Base-by-base conservation (phyloP, 805 yeast genomes). In the Diddensiella santjacobensis region DNA sequence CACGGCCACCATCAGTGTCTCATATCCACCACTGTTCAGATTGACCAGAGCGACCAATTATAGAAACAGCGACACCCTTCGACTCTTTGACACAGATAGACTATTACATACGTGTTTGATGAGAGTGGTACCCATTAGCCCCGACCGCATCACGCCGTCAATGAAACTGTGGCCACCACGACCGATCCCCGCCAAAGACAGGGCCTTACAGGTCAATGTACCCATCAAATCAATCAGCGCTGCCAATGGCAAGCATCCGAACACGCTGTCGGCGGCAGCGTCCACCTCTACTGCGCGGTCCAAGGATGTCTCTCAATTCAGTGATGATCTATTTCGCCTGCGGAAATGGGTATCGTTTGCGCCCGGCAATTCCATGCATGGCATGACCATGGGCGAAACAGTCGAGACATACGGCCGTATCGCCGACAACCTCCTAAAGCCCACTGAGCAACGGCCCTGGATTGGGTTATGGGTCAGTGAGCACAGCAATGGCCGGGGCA, bases 381-480 rank as follows among this genome's bases (percentile, higher is more conserved):
- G 22, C 24, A 37, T 49, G 22, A 45, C 20, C 4, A 46, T 57
- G 50, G 60, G 55, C 35, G 55, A 54, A 26, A 40, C 45, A 3
- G 44, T 51, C 11, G 65, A 61, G 42, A 59, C 63, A 4, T 51
- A 54, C 36, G 35, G 54, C 17, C 48, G 60, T n/a, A 36, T 61
- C 4, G 33, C 33, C 13, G 49, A 41, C 13, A 42, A 44, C 2
- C 37, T 54, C 33, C 41, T 45, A 19, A 33, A 36, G 8, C 48
- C 46, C 15, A 18, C 47, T 3, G 30, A 23, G 8, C n/a, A 24
- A 13, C 18, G 24, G 35, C 62, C 60, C 11, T 55, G 51, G 44
- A 48, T 54, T n/a, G 66, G 66, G 4, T 26, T 62, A 3, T 62
- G 66, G 66, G 40, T 59, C 22, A 58, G 54, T 18, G 58, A 58